Evolutionary conservation across 1,139 yeast genomes (phyloP), one percentile per base, ranked within the genome.

Genomic region (Protomyces pachydermus): DNA sequence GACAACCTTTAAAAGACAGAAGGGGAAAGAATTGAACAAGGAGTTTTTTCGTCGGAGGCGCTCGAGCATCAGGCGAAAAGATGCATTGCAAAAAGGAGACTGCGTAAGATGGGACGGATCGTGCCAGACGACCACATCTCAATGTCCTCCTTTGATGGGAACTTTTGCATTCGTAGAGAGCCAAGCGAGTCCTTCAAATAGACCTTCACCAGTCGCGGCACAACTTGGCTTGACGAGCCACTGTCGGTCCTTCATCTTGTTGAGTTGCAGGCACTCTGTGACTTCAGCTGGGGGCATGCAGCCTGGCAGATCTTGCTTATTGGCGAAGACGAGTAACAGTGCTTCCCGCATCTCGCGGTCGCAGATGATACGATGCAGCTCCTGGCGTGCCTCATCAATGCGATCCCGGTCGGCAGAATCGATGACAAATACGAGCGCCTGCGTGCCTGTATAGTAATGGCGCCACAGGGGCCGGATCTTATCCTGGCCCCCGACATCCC

Each of bases 401-500:
- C 97, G 81, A 39, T 80, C 82, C 50, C 77, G 76, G 75, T 90
- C 96, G 14, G 87, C 82, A 4, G 91, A 83, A 75, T 91, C 98
- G 65, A 91, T 88, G 62, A 91, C 97, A 74, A 88, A 91, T 65
- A 91, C 89, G 67, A 91, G 80, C n/a, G 96, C 97, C 72, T 90
- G 88, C 2, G 97, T 89, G 37, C 96, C 96, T 12, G 96, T 88
- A 76, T 87, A 90, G 76, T 91, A 91, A 74, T 91, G 97, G 75
- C 97, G 84, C 97, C 98, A 91, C 63, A 91, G 79, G 0, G 96
- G 96, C 72, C 96, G 82, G 70, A 89, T 84, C 74, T 95, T 81
- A 72, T 89, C 95, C 77, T 90, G 97, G 74, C 96, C 97, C 77
- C 97, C 97, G 66, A 95, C 95, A 75, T 91, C 97, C 97, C 97